Evolutionary conservation across 495 filamentous ascomycete genomes (phyloP), one percentile per base, ranked within the genome.

Genomic region (Letharia columbiana): DNA sequence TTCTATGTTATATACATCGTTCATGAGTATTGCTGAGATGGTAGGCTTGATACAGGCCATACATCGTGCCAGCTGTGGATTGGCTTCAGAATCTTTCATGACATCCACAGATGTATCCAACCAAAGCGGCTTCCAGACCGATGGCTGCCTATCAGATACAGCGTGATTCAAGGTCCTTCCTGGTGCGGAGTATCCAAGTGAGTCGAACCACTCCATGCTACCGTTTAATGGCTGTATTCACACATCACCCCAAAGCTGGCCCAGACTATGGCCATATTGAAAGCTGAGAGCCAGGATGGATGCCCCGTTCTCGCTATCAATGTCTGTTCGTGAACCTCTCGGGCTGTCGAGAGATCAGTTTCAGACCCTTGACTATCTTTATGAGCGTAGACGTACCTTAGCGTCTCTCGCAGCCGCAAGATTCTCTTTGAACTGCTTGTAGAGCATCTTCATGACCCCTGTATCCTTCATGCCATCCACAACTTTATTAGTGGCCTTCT

Each of bases 401-500:
- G 75, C 73, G 61, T 80, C 77, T 44, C 83, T 73, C 3, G 85
- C 87, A 49, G 74, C 73, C 49, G 85, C 79, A 33, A 88, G 70
- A 69, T 80, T 81, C 8, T 78, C 76, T 71, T 85, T 84, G 70
- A 86, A 90, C 54, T 85, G 80, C 35, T 77, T 71, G 73, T 84
- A 87, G 11, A 90, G 73, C 56, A 75, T 76, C 68, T 80, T 80
- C 35, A 89, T 80, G 69, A 83, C 80, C 7, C 81, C 82, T 31
- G 74, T 73, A 12, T 69, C 71, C 66, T 83, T 78, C 86, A 89
- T 89, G 4, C 69, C 71, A 40, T 86, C 80, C 5, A 86, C 78
- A 20, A 87, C 77, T 40, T 77, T 75, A 61, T 86, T 83, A 7
- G 86, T 86, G 58, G 81, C 78, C 57, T 81, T 78, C 11, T 75